These are phyloP conservation scores for Adansonia madagascariensis DNA, from an alignment of 441 rosid species.

Conservation along the genomic window DNA sequence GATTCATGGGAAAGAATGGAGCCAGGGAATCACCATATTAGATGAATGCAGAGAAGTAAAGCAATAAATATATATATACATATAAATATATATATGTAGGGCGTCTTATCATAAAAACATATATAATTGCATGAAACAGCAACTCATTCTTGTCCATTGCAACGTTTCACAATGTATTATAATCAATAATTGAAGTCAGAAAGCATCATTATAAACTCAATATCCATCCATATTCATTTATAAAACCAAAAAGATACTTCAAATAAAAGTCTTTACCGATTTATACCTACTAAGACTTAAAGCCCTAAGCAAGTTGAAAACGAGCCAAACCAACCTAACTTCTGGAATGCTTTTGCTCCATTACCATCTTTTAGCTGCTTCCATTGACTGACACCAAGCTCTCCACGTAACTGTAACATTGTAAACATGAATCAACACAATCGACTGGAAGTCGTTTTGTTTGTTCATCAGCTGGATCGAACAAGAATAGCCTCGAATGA, in stretches of 20 bases:
- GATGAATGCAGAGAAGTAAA: background rate
- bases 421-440: slow-evolving; percentile 29
- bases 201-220: slow-evolving; percentile 9
- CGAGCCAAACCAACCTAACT: slow-evolving; percentile 9
- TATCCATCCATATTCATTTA: background rate
- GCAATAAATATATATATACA: too few relatives aligned
- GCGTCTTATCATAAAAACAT: slow-evolving; percentile 4
- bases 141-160: background rate
- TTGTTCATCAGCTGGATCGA: background rate
- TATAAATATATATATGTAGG: background rate
- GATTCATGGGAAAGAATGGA: background rate
- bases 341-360: slow-evolving; percentile 2
- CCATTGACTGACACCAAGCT: slow-evolving; percentile 39
- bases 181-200: slow-evolving; percentile 7
- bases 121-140: background rate
- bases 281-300: slow-evolving; percentile 6
- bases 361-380: slow-evolving; percentile 18
- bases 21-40: background rate
- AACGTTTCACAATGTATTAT: background rate
- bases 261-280: background rate
- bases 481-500: background rate
- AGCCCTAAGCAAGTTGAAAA: slow-evolving; percentile 9
- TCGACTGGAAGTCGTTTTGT: slow-evolving; percentile 21
- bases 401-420: slow-evolving; percentile 36
- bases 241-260: background rate